These are phyloP conservation scores for Rhodamnia argentea DNA, from an alignment of 345 rosid species.

Conservation along the genomic window DNA sequence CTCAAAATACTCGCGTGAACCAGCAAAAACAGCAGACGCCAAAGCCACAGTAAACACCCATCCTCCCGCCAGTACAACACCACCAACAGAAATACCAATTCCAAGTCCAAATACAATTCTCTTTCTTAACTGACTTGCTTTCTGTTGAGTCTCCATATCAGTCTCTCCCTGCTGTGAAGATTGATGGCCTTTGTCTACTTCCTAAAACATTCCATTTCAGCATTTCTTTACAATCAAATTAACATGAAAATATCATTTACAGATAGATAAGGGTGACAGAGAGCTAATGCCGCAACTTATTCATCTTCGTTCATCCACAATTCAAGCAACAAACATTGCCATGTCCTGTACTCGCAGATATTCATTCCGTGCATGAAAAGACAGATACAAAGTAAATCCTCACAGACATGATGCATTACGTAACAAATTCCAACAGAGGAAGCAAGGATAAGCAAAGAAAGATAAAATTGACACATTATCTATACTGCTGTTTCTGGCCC, in stretches of 20 bases:
- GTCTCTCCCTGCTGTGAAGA: slow-evolving; percentile 20
- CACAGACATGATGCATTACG: not conserved
- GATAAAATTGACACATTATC: not conserved
- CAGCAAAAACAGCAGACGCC: slow-evolving; percentile 61
- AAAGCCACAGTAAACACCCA: slow-evolving; percentile 65
- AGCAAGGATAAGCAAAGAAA: not conserved
- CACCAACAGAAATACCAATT: slow-evolving; percentile 68
- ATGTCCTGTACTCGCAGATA: not conserved
- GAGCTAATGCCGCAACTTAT: not conserved
- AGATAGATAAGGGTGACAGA: not conserved
- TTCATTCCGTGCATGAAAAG: not conserved
- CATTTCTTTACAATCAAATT: not conserved
- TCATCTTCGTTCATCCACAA: not conserved
- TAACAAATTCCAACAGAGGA: not conserved
- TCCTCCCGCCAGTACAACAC: slow-evolving; percentile 76
- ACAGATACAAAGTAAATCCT: not conserved
- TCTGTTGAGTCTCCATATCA: slow-evolving; percentile 26
- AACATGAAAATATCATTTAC: not conserved
- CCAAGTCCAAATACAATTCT: slow-evolving; percentile 72
- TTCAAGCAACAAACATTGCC: not conserved
- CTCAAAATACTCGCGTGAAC: slow-evolving; percentile 78
- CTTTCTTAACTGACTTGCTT: slow-evolving; percentile 48
- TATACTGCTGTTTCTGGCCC: not conserved
- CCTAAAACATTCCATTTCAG: slow-evolving; percentile 33
- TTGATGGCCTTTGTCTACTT: slow-evolving; percentile 19